Evolutionary conservation across 2,329 filamentous ascomycete genomes (phyloP).

Genomic region (Aspergillus sp.): DNA sequence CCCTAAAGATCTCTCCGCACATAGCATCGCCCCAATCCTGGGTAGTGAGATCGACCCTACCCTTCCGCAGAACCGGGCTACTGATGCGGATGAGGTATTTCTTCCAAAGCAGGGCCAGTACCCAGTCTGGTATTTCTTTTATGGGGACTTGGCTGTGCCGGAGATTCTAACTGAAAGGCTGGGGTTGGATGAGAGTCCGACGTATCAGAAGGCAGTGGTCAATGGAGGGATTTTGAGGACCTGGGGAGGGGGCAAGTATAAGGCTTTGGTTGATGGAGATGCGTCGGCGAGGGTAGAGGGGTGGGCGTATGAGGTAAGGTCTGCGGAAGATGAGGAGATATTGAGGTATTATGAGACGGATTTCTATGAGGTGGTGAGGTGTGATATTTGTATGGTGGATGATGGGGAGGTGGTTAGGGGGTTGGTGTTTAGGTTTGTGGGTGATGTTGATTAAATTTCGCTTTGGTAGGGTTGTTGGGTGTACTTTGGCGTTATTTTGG

Average conservation of each 20-base stretch:
- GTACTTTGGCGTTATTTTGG: too few relatives aligned
- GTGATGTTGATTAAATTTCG: not conserved
- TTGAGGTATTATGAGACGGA: slow-evolving; percentile 42
- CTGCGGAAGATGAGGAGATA: slow-evolving; percentile 35
- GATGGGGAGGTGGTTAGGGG: not conserved
- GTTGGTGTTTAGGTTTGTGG: not conserved
- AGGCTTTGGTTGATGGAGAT: not conserved
- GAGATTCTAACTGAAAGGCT: slow-evolving; percentile 22
- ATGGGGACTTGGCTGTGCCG: slow-evolving; percentile 41
- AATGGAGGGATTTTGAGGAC: not conserved
- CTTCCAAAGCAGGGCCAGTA: slow-evolving; percentile 32
- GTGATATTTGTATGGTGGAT: slow-evolving; percentile 29
- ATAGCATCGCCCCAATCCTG: not conserved
- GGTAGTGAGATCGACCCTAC: not conserved
- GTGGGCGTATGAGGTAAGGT: slow-evolving; percentile 27
- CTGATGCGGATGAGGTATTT: slow-evolving; percentile 1
- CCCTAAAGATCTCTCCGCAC: not conserved
- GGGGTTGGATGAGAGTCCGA: not conserved
- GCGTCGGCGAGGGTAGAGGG: not conserved
- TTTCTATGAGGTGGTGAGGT: slow-evolving; percentile 42
- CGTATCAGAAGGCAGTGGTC: not conserved
- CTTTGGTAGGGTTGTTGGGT: too few relatives aligned
- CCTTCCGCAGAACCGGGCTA: slow-evolving; percentile 1
- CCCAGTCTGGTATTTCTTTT: slow-evolving; percentile 50
- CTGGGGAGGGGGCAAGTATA: slow-evolving; percentile 2